Conservation (phyloP, 1,139 yeast genomes). For the Hyphopichia wangnamkhiaoensis region DNA sequence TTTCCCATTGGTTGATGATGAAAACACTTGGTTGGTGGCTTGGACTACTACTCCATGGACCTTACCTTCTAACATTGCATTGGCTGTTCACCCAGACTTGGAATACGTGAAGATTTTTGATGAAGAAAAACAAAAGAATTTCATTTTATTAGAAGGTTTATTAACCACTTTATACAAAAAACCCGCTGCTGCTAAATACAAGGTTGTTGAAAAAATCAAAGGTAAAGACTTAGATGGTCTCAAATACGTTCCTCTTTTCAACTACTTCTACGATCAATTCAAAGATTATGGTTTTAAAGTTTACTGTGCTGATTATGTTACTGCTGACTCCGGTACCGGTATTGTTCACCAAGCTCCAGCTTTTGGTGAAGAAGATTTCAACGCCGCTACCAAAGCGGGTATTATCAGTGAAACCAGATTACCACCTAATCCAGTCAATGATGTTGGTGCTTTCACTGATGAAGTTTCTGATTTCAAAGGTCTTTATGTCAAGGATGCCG, state of each 20-base stretch:
- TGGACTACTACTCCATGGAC: conserved; percentile 99
- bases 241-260: conserved; percentile 80
- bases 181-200: conserved; percentile 86
- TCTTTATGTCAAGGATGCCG: conserved; percentile 92
- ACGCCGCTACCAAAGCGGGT: conserved; percentile 74
- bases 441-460: conserved; percentile 76
- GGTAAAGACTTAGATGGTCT: conserved; percentile 81
- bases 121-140: conserved; percentile 79
- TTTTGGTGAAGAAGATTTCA: conserved; percentile 98
- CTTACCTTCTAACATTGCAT: conserved; percentile 87
- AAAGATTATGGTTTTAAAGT: conserved; percentile 80
- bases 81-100: conserved; percentile 87
- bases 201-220: conserved; percentile 72
- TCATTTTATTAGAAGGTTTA: conserved; percentile 79
- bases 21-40: conserved; percentile 81
- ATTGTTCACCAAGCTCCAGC: conserved; percentile 98
- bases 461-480: conserved; percentile 80
- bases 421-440: conserved; percentile 96
- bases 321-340: conserved; percentile 98
- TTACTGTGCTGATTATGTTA: conserved; percentile 78
- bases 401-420: conserved; percentile 64
- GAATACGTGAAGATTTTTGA: conserved; percentile 92
- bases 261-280: conserved; percentile 75
- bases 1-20: conserved; percentile 79
- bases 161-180: conserved; percentile 86